Evolutionary conservation across 1,284 basidiomycete genomes (phyloP), one percentile per base, ranked within the genome.

Genomic region (Ceratobasidium sp.): DNA sequence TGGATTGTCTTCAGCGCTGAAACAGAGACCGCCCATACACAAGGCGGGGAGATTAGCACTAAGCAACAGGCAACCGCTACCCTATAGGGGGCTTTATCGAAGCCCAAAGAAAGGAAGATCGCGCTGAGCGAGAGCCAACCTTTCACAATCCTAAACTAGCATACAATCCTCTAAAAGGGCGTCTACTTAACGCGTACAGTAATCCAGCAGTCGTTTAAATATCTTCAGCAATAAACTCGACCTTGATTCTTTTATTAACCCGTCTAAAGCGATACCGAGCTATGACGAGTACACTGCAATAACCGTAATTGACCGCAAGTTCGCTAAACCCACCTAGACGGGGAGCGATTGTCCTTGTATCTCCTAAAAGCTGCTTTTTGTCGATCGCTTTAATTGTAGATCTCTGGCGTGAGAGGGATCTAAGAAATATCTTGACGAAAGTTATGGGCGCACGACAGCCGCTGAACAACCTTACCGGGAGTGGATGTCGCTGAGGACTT

Each of bases 201-300:
- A 56, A 58, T 10, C n/a, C 63, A 46, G 56, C 42, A 20, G 56
- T 58, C 3, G 42, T 4, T n/a, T n/a, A n/a, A n/a, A n/a, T n/a
- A n/a, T n/a, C n/a, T n/a, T n/a, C 4, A 26, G 44, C 42, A 60
- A 46, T 23, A 63, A 61, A 1, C 33, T 26, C 23, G 18, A 12
- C 7, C 61, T 44, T 15, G 40, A 64, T 15, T 42, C 56, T 10
- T 9, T 42, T 23, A 4, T 33, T 15, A 49, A 33, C n/a, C 20
- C 13, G 18, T 28, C 51, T 44, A 49, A 61, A 23, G 28, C 42
- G 42, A 26, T 49, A 10, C 55, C 56, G n/a, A 73, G 63, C 3
- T 46, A 42, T 13, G 70, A 73, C 42, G 70, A 73, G 39, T 73
- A 61, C 63, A 61, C 70, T 42, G 70, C 61, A 55, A 73, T 73